A percentile compares a stretch with the other conserved stretches of the same genome.
Conservation (phyloP, 2,329 filamentous ascomycete genomes). For the Calonectria leucothoes region DNA sequence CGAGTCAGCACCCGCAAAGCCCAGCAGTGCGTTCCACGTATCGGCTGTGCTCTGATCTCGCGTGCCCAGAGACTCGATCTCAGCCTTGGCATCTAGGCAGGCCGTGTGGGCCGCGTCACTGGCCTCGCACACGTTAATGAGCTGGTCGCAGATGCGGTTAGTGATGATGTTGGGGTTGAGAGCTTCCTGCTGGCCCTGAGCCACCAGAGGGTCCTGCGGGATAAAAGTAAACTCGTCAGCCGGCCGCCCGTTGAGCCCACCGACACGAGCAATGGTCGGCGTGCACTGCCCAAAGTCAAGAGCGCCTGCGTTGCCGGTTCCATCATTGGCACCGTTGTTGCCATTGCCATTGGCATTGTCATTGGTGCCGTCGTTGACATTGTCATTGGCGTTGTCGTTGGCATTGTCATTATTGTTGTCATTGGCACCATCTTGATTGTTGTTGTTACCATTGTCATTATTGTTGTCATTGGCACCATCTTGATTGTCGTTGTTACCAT, state of each 20-base stretch:
- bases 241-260: slow-evolving; percentile 66
- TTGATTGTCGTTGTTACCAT: not conserved
- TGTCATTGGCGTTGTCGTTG: not conserved
- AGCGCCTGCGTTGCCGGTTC: slow-evolving; percentile 13
- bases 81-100: slow-evolving; percentile 64
- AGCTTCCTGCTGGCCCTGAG: slow-evolving; percentile 71
- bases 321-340: slow-evolving; percentile 34
- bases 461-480: not conserved
- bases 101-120: slow-evolving; percentile 68
- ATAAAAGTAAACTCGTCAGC: slow-evolving; percentile 75
- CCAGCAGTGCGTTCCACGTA: slow-evolving; percentile 57
- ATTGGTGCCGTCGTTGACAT: not conserved
- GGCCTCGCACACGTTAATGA: slow-evolving; percentile 74
- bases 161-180: slow-evolving; percentile 81
- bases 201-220: slow-evolving; percentile 70
- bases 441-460: not conserved
- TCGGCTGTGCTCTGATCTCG: slow-evolving; percentile 60
- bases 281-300: slow-evolving; percentile 66
- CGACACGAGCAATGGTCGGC: slow-evolving; percentile 70
- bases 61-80: slow-evolving; percentile 62
- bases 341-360: slow-evolving; percentile 2
- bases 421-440: not conserved
- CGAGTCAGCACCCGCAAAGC: slow-evolving; percentile 46
- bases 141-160: slow-evolving; percentile 77
- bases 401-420: not conserved